Percentiles rank a stretch among this genome's conserved stretches.
Evolutionary conservation across 768 basidiomycete species (phyloP).

Genomic region (Austroboletus eburneus): DNA sequence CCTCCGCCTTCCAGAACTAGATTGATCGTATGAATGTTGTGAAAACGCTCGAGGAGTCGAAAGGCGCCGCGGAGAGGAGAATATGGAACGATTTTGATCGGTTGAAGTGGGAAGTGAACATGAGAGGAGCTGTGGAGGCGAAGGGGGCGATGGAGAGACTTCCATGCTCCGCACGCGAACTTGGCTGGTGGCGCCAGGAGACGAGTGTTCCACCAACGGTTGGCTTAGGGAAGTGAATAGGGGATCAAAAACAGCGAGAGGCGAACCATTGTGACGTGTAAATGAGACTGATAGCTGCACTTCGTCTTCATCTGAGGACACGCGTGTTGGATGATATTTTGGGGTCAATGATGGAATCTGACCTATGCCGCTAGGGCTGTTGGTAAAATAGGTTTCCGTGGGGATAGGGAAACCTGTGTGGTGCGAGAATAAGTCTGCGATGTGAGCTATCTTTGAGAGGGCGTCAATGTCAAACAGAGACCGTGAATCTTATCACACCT

Average conservation of each 20-base stretch:
- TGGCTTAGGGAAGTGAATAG: conserved; percentile 20
- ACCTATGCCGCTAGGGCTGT: neutral
- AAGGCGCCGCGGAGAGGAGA: conserved; percentile 5
- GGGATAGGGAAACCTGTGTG: neutral
- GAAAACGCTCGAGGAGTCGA: conserved; percentile 19
- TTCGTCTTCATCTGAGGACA: neutral
- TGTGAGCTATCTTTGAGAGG: conserved; percentile 18
- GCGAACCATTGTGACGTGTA: conserved; percentile 1
- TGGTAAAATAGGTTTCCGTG: neutral
- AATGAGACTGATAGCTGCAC: neutral
- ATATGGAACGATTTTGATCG: conserved; percentile 14
- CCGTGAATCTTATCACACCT: conserved; percentile 19
- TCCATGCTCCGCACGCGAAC: neutral
- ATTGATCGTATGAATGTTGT: conserved; percentile 4
- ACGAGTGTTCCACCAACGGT: neutral
- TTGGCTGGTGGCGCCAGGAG: neutral
- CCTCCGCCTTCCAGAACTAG: neutral
- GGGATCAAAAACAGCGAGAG: conserved; percentile 10
- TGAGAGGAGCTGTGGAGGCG: conserved; percentile 1
- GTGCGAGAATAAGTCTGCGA: neutral
- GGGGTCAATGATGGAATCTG: neutral
- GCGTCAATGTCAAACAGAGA: conserved; percentile 8
- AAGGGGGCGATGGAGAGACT: conserved; percentile 1
- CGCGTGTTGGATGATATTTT: neutral
- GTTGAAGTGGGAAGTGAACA: conserved; percentile 14